Evolutionary conservation across 257 asterid species (phyloP).

Genomic region (Gentiana macrophylla): DNA sequence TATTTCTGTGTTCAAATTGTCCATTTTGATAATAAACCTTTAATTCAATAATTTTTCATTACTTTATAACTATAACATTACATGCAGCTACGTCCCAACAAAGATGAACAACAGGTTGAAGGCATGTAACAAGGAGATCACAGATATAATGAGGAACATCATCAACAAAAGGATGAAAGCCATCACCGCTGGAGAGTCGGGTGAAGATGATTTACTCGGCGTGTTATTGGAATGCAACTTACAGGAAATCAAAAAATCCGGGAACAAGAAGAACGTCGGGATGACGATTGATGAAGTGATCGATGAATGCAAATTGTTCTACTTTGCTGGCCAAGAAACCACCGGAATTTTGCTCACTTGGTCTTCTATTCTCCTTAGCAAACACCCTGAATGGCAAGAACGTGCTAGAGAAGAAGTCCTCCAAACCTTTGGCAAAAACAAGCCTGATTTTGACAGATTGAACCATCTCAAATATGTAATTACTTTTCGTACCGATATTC

Average conservation of each 20-base stretch:
- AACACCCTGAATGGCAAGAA: constrained; percentile 6
- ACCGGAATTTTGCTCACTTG: not conserved
- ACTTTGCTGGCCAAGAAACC: constrained; percentile 2
- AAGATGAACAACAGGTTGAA: constrained; percentile 3
- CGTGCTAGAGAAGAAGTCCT: constrained; percentile 11
- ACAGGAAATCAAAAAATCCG: not conserved
- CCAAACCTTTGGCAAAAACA: constrained; percentile 3
- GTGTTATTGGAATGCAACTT: constrained; percentile 3
- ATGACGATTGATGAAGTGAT: constrained; percentile 2
- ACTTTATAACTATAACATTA: not conserved
- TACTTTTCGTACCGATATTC: too few species aligned
- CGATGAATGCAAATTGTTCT: constrained; percentile 1
- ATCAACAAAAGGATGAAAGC: constrained; percentile 1
- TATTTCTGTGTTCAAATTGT: too few species aligned
- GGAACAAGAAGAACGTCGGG: constrained; percentile 7
- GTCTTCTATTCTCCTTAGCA: not conserved
- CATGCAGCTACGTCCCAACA: constrained; percentile 5
- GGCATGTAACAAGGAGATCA: not conserved
- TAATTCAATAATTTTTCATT: not conserved
- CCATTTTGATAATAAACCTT: not conserved
- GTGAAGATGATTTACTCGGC: constrained; percentile 1
- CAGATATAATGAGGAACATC: constrained; percentile 1
- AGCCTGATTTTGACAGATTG: not conserved
- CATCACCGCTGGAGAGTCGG: constrained; percentile 1
- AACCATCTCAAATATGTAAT: constrained; percentile 7